Evolutionary conservation across 345 rosid species (phyloP), one percentile per base, ranked within the genome.

Genomic region (Populus ilicifolia): DNA sequence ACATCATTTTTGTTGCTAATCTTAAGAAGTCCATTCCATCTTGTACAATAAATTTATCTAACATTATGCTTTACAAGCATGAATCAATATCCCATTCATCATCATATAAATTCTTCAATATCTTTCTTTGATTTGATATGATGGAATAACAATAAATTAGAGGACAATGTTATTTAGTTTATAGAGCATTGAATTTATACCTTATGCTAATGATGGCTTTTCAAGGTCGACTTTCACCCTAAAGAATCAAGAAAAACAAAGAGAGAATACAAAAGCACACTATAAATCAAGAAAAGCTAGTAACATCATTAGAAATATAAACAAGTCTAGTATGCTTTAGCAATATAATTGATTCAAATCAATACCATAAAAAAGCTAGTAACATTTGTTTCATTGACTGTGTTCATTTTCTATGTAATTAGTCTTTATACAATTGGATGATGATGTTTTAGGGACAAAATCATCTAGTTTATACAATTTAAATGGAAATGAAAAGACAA

Each of bases 181-280:
- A 64, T 64, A 18, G 68, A 64, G 14, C 38, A 54, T 8, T 36
- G 18, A 62, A 20, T 54, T 35, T 56, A 38, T 27, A 90, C 97
- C 91, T 89, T 89, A 92, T 84, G 74, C 85, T 78, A 79, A 92
- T 65, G 68, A 75, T 79, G 6, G 94, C 94, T 73, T 90, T 92
- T 33, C 89, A 92, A 41, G 91, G 84, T 70, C 82, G 80, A 48
- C 94, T 89, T 8, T 92, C 94, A 13, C 90, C 97, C 93, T 93
- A 27, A 25, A 92, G 76, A 23, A 92, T 87, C 85, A 92, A 70
- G 16, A 90, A 86, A 70, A 92, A 90, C 62, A 85, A 3, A 43
- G 87, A 36, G 81, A 92, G 89, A 30, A 85, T 70, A 10, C 75
- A 67, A 77, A 92, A 92, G 20, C 93, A 87, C 10, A 76, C 74